Conservation (phyloP, 805 yeast genomes). For the Zygosaccharomyces kombuchaensis region DNA sequence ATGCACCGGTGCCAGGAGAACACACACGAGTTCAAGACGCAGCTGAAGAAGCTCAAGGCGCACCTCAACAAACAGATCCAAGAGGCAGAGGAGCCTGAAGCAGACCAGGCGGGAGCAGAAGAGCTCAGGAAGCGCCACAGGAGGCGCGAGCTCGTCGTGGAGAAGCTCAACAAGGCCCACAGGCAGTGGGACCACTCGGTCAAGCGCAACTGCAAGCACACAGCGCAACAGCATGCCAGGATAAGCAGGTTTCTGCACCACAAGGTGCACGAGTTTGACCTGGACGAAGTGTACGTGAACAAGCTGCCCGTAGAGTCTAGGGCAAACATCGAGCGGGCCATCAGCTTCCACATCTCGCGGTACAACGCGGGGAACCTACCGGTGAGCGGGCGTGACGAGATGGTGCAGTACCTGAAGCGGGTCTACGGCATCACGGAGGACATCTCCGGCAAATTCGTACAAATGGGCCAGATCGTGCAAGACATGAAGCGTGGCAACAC, state of each 20-base stretch:
- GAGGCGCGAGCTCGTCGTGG: constrained; percentile 27
- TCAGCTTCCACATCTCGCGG: constrained; percentile 45
- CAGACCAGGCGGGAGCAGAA: constrained; percentile 15
- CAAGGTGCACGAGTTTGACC: constrained; percentile 32
- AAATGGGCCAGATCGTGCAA: constrained; percentile 41
- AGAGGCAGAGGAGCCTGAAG: constrained; percentile 16
- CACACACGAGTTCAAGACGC: constrained; percentile 37
- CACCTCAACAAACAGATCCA: constrained; percentile 37
- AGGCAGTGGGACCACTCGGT: constrained; percentile 32
- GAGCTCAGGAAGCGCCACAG: constrained; percentile 17
- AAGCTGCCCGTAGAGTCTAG: constrained; percentile 25
- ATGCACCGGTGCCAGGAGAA: constrained; percentile 26
- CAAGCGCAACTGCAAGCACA: constrained; percentile 27
- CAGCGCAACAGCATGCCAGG: constrained; percentile 25
- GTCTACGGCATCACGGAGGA: constrained; percentile 30
- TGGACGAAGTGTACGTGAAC: constrained; percentile 36
- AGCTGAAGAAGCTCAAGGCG: constrained; percentile 39
- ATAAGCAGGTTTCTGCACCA: constrained; percentile 29
- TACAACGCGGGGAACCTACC: constrained; percentile 43
- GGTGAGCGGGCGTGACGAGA: constrained; percentile 22
- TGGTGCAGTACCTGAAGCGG: constrained; percentile 31
- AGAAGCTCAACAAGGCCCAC: constrained; percentile 28
- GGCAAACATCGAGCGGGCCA: constrained; percentile 38
- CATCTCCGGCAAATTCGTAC: constrained; percentile 37
- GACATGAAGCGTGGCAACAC: constrained; percentile 37